Percentiles rank a stretch among this genome's conserved stretches.
Conservation (phyloP, 768 basidiomycete genomes). For the Phanerodontia chrysosporium region DNA sequence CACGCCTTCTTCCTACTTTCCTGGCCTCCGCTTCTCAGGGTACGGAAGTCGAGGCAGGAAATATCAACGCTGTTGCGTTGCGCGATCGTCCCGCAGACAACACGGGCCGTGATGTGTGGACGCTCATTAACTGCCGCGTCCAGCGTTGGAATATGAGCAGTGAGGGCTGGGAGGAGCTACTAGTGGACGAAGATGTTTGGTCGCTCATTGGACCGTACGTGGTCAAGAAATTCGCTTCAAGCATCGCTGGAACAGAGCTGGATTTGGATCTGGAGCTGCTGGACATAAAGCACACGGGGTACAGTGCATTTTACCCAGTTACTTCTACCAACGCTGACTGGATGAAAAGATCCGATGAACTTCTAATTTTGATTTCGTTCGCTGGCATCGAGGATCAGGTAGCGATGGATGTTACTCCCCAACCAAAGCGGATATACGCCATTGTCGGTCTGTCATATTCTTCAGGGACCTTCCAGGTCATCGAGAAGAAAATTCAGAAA, state of each 20-base stretch:
- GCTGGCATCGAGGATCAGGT: slow-evolving; percentile 48
- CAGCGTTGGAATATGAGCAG: slow-evolving; percentile 67
- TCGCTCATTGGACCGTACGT: slow-evolving; percentile 45
- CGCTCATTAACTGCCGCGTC: slow-evolving; percentile 59
- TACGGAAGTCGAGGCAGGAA: slow-evolving; percentile 45
- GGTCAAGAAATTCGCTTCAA: slow-evolving; percentile 33
- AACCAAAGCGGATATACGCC: slow-evolving; percentile 61
- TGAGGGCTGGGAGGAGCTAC: slow-evolving; percentile 69
- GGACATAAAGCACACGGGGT: slow-evolving; percentile 64
- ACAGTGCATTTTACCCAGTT: slow-evolving; percentile 12
- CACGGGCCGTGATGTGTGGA: slow-evolving; percentile 59
- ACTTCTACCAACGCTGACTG: not conserved
- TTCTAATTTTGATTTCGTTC: slow-evolving; percentile 62
- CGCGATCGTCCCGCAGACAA: slow-evolving; percentile 33
- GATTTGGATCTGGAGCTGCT: slow-evolving; percentile 69
- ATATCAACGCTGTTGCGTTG: slow-evolving; percentile 61
- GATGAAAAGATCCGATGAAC: slow-evolving; percentile 27
- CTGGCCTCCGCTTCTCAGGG: slow-evolving; percentile 36
- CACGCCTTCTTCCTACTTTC: slow-evolving; percentile 39
- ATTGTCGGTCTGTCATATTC: slow-evolving; percentile 46
- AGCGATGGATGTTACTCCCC: slow-evolving; percentile 34
- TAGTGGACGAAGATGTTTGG: slow-evolving; percentile 53
- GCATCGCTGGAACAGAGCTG: slow-evolving; percentile 31
- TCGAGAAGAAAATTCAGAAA: slow-evolving; percentile 34
- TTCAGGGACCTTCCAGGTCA: slow-evolving; percentile 42